Evolutionary conservation across 75 land plant species (phyloP).

Genomic region (Cryptomeria japonica): DNA sequence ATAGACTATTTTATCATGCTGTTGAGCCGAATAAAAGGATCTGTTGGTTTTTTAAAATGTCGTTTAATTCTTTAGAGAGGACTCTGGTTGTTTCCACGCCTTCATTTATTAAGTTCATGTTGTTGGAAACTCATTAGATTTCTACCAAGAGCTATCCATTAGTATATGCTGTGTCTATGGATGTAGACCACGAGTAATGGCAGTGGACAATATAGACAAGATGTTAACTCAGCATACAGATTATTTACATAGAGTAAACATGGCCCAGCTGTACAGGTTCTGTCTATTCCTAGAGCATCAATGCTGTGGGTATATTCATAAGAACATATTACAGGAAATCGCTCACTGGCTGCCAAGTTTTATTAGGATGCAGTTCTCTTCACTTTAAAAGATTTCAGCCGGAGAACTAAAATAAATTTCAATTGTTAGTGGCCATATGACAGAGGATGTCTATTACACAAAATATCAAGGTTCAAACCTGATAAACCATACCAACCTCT

Average conservation of each 20-base stretch:
- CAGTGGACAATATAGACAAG: neutral
- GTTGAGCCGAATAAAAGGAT: neutral
- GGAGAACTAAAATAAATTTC: neutral
- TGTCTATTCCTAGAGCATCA: neutral
- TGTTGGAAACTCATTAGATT: neutral
- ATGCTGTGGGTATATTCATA: neutral
- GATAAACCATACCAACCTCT: slow-evolving; percentile 86
- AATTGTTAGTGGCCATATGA: neutral
- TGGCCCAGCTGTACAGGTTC: neutral
- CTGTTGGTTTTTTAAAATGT: neutral
- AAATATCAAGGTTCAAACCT: slow-evolving; percentile 28
- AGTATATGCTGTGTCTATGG: neutral
- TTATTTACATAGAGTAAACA: neutral
- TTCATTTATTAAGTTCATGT: neutral
- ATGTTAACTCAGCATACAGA: neutral
- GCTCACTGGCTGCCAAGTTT: neutral
- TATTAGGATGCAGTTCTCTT: neutral
- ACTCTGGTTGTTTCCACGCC: neutral
- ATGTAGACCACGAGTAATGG: neutral
- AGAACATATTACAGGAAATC: neutral
- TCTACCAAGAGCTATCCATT: neutral
- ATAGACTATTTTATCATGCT: neutral
- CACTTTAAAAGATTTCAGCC: neutral
- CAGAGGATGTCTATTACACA: neutral
- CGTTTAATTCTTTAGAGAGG: neutral